These are phyloP conservation scores for Trypanosoma caninum DNA, from an alignment of 208 protist species.

Conservation along the genomic window DNA sequence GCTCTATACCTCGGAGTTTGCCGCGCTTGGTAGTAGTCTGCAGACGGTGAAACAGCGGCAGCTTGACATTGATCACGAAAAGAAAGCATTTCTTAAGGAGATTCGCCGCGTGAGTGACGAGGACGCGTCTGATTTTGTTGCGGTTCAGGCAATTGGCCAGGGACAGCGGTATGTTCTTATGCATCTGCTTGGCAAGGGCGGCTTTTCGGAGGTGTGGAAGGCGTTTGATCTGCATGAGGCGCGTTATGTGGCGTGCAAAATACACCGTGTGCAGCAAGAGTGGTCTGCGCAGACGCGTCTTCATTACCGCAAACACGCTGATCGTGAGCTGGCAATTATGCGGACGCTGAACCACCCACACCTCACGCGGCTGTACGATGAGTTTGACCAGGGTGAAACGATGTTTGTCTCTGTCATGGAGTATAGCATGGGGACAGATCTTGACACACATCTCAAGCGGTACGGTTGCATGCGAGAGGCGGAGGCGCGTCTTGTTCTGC, in stretches of 20 bases:
- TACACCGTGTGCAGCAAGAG: slow-evolving; percentile 89
- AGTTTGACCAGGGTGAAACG: slow-evolving; percentile 70
- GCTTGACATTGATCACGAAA: slow-evolving; percentile 52
- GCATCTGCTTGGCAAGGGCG: slow-evolving; percentile 92
- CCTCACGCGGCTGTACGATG: slow-evolving; percentile 82
- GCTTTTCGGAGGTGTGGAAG: slow-evolving; percentile 95
- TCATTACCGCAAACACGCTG: slow-evolving; percentile 91
- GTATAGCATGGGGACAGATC: slow-evolving; percentile 89
- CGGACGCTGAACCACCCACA: slow-evolving; percentile 79
- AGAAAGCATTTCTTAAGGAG: slow-evolving; percentile 79
- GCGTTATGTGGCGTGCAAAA: slow-evolving; percentile 94
- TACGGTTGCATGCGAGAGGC: slow-evolving; percentile 73
- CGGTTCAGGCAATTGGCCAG: slow-evolving; percentile 43
- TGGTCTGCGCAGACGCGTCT: slow-evolving; percentile 86
- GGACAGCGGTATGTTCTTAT: slow-evolving; percentile 83
- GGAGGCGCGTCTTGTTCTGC: slow-evolving; percentile 87
- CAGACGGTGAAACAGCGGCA: slow-evolving; percentile 36
- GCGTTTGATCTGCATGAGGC: slow-evolving; percentile 87
- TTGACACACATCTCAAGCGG: slow-evolving; percentile 90
- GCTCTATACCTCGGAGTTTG: slow-evolving; percentile 46
- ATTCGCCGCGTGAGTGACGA: slow-evolving; percentile 77
- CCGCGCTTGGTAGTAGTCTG: slow-evolving; percentile 42
- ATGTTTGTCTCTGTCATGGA: slow-evolving; percentile 95
- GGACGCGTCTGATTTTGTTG: slow-evolving; percentile 67
- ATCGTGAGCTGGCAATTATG: slow-evolving; percentile 94